These are phyloP conservation scores for Monosporozyma servazzii DNA, from an alignment of 805 yeast genomes.

Conservation along the genomic window DNA sequence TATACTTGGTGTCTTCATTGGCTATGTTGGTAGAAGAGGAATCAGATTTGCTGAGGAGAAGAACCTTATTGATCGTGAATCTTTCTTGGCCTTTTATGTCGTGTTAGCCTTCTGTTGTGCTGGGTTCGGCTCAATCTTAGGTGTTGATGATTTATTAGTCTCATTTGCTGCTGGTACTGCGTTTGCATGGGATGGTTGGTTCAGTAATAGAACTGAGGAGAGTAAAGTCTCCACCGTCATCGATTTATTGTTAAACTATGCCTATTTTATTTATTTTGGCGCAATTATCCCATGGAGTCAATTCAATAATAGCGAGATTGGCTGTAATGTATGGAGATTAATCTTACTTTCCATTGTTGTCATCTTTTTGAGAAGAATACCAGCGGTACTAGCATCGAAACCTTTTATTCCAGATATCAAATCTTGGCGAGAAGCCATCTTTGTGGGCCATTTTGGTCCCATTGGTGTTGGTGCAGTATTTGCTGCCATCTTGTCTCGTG, in stretches of 20 bases:
- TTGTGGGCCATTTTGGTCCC: conserved; percentile 94
- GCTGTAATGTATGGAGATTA: conserved; percentile 71
- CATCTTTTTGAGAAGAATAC: conserved; percentile 68
- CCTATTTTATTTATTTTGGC: conserved; percentile 85
- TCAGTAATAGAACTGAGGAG: conserved; percentile 72
- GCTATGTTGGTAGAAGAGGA: conserved; percentile 58
- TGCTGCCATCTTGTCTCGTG: conserved; percentile 71
- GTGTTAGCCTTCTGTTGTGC: conserved; percentile 78
- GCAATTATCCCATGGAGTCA: conserved; percentile 84
- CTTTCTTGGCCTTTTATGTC: conserved; percentile 76
- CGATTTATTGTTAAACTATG: conserved; percentile 70
- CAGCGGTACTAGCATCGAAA: conserved; percentile 66
- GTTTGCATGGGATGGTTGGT: conserved; percentile 90
- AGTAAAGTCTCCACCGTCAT: conserved; percentile 85
- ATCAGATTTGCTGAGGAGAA: conserved; percentile 65
- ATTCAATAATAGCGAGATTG: conserved; percentile 52
- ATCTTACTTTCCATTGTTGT: conserved; percentile 66
- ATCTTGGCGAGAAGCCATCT: conserved; percentile 87
- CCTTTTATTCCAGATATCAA: conserved; percentile 81
- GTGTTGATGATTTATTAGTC: conserved; percentile 80
- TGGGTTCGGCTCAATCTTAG: conserved; percentile 80
- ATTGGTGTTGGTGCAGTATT: conserved; percentile 92
- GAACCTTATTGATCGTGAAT: conserved; percentile 75
- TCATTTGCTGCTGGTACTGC: conserved; percentile 92
- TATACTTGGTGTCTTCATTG: conserved; percentile 62